These are phyloP conservation scores for Cucurbita moschata DNA, from an alignment of 306 rosid species.

Conservation along the genomic window DNA sequence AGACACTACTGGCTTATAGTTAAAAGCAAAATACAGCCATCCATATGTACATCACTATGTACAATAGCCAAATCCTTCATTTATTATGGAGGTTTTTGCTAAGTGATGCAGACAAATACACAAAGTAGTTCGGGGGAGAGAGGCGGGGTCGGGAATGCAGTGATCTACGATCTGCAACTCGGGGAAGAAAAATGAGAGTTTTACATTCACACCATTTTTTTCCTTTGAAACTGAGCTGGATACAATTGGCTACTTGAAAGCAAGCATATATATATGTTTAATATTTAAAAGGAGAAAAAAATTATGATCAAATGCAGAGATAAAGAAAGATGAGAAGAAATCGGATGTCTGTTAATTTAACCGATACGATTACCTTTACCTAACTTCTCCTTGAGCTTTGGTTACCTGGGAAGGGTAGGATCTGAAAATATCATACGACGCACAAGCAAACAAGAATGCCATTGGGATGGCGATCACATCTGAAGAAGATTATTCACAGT, in stretches of 20 bases:
- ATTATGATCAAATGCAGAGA: not conserved
- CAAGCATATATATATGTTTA: not conserved
- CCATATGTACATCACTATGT: not conserved
- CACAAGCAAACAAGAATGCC: not conserved
- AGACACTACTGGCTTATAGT: not conserved
- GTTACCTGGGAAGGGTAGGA: not conserved
- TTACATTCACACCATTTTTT: not conserved
- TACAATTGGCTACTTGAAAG: not conserved
- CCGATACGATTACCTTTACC: not conserved
- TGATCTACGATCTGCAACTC: not conserved
- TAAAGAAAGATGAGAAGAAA: not conserved
- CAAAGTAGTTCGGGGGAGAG: not conserved
- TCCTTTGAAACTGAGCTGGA: not conserved
- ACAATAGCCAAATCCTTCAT: not conserved
- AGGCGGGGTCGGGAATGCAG: not conserved
- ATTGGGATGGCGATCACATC: constrained; percentile 32
- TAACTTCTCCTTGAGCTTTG: not conserved
- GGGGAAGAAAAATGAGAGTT: not conserved
- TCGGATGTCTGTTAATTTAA: not conserved
- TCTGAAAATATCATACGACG: not conserved
- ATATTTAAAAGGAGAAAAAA: not conserved
- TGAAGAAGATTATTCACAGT: constrained; percentile 99
- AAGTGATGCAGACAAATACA: not conserved
- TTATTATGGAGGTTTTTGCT: not conserved
- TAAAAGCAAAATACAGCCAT: not conserved